These are phyloP conservation scores for Lignosus rhinocerotis DNA, from an alignment of 1,284 basidiomycete species.

Conservation along the genomic window DNA sequence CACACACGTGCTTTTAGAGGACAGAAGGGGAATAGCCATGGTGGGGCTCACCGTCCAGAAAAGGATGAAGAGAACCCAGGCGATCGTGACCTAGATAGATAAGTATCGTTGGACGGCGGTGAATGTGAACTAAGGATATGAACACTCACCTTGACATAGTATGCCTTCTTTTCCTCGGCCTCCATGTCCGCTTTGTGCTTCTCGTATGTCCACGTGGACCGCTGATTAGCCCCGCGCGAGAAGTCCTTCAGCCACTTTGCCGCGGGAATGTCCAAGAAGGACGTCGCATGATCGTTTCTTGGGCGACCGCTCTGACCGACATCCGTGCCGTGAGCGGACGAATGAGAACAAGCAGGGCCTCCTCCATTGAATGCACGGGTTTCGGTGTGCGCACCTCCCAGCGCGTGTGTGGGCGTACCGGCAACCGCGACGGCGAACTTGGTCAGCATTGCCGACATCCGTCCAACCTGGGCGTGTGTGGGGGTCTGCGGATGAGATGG, in stretches of 20 bases:
- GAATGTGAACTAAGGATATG: background rate
- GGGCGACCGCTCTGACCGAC: background rate
- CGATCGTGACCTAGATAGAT: slow-evolving; percentile 38
- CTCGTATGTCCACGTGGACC: slow-evolving; percentile 26
- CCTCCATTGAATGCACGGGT: background rate
- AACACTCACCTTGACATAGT: slow-evolving; percentile 45
- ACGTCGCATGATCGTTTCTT: background rate
- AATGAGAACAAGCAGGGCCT: background rate
- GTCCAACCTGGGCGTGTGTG: slow-evolving; percentile 40
- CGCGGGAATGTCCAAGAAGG: slow-evolving; percentile 10
- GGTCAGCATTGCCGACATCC: slow-evolving; percentile 54
- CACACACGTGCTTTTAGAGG: background rate
- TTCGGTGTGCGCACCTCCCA: slow-evolving; percentile 3
- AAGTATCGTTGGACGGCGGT: background rate
- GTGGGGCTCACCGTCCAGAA: slow-evolving; percentile 53
- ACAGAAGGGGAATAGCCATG: background rate
- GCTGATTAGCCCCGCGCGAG: slow-evolving; percentile 16
- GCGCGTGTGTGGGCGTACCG: slow-evolving; percentile 27
- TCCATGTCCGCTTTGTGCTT: slow-evolving; percentile 26
- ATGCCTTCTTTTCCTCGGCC: slow-evolving; percentile 48
- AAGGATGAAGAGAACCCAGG: slow-evolving; percentile 50
- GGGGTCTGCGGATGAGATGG: slow-evolving; percentile 30
- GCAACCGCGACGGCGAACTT: slow-evolving; percentile 44
- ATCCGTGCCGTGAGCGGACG: background rate
- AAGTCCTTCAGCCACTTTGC: slow-evolving; percentile 27